phyloP scores from a whole-genome alignment of 306 rosid genomes.

The Cyamopsis tetragonoloba region DNA sequence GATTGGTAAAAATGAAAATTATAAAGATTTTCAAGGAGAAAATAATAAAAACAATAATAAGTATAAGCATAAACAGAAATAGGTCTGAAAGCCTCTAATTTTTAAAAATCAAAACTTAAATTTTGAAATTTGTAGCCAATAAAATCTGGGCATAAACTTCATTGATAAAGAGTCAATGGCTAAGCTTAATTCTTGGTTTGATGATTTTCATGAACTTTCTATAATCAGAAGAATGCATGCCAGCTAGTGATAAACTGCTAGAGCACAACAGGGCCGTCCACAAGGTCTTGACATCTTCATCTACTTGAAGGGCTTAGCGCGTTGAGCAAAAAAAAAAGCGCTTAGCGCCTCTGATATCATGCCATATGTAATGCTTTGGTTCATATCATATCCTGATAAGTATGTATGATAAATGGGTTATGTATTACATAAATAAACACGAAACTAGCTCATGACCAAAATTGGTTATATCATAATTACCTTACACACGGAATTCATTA shows the following conservation, averaged over 20 bases:
- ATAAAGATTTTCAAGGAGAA: no score
- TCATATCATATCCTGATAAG: neutral
- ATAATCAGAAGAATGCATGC: constrained; percentile 36
- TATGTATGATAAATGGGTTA: neutral
- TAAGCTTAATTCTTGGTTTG: constrained; percentile 37
- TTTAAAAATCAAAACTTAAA: no score
- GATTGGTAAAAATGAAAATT: neutral
- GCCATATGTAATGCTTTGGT: neutral
- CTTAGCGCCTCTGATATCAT: neutral
- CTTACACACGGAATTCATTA: no score
- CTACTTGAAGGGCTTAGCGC: constrained; percentile 33
- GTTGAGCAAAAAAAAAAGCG: neutral
- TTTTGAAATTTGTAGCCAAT: no score
- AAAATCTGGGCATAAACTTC: constrained; percentile 30
- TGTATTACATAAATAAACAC: neutral
- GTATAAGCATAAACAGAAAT: no score
- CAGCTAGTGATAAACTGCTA: constrained; percentile 36
- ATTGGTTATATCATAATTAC: no score
- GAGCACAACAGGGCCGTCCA: constrained; percentile 21
- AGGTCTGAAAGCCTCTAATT: no score
- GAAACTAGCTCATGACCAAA: neutral
- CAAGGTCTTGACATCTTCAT: constrained; percentile 26
- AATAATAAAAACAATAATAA: no score
- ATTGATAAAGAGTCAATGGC: constrained; percentile 35
- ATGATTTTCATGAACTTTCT: constrained; percentile 29